Conservation (phyloP, 2,329 filamentous ascomycete genomes). For the Xylariales sp. region DNA sequence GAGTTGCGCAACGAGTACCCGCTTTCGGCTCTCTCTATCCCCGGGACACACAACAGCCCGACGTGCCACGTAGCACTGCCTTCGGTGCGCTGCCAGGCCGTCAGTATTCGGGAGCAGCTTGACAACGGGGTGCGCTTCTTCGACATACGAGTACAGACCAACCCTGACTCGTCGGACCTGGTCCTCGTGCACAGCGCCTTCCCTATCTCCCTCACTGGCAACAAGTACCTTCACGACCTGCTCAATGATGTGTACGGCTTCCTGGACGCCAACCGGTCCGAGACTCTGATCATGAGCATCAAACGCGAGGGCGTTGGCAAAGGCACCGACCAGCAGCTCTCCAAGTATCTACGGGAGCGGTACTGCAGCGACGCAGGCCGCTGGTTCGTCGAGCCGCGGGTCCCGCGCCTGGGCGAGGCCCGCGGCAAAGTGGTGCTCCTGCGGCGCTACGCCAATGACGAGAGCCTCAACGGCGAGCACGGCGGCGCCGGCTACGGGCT, state of each 20-base stretch:
- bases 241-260: constrained; percentile 70
- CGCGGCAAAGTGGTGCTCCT: constrained; percentile 82
- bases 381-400: constrained; percentile 76
- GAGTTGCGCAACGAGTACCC: constrained; percentile 67
- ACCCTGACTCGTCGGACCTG: constrained; percentile 57
- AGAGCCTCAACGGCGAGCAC: constrained; percentile 46
- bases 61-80: constrained; percentile 81
- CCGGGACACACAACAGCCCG: constrained; percentile 92
- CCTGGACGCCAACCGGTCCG: constrained; percentile 70
- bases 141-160: constrained; percentile 71
- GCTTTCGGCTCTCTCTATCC: constrained; percentile 79
- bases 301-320: constrained; percentile 88
- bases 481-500: constrained; percentile 51
- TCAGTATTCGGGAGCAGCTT: constrained; percentile 72
- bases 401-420: constrained; percentile 74
- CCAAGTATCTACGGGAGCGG: constrained; percentile 65
- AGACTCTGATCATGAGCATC: constrained; percentile 79
- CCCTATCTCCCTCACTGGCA: constrained; percentile 77
- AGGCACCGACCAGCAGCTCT: constrained; percentile 74
- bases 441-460: constrained; percentile 69
- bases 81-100: constrained; percentile 89
- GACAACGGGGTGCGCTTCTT: constrained; percentile 91
- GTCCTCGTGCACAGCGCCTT: constrained; percentile 87
- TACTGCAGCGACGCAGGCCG: constrained; percentile 56
- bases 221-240: constrained; percentile 72